Percentiles rank a stretch among this genome's conserved stretches.
Conservation (phyloP, 345 rosid species). For the Bretschneidera sinensis region DNA sequence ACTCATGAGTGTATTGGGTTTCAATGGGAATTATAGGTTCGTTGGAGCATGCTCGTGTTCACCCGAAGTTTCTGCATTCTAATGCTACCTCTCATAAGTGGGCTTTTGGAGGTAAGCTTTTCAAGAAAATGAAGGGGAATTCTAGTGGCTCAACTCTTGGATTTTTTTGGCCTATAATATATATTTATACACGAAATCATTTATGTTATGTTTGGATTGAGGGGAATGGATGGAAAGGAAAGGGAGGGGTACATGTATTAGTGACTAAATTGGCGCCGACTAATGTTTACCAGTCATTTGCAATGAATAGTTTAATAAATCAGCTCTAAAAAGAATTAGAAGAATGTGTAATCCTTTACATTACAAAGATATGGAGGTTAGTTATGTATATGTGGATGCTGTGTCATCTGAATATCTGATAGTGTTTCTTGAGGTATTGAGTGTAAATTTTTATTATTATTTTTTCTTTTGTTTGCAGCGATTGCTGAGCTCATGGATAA, state of each 20-base stretch:
- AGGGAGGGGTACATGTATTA: background rate
- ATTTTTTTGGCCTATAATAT: no score
- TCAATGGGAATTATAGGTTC: conserved; percentile 34
- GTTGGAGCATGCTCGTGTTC: conserved; percentile 88
- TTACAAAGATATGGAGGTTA: no score
- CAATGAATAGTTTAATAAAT: background rate
- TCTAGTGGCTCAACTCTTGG: background rate
- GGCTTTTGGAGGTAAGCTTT: conserved; percentile 89
- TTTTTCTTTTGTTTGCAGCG: conserved; percentile 46
- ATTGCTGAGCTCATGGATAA: conserved; percentile 95
- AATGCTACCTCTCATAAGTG: conserved; percentile 99
- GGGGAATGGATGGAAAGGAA: no score
- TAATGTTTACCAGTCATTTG: background rate
- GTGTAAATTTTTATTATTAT: no score
- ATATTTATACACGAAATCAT: no score
- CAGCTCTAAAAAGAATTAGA: background rate
- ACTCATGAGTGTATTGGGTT: no score
- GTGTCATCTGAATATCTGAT: background rate
- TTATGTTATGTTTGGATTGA: no score
- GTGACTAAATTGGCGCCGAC: no score
- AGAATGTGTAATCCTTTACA: no score
- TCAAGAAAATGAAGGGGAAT: background rate
- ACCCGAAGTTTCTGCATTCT: conserved; percentile 94
- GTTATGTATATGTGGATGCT: background rate
- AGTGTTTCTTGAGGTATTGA: background rate